Evolutionary conservation across 495 filamentous ascomycete genomes (phyloP).

Genomic region (Clohesyomyces aquaticus): DNA sequence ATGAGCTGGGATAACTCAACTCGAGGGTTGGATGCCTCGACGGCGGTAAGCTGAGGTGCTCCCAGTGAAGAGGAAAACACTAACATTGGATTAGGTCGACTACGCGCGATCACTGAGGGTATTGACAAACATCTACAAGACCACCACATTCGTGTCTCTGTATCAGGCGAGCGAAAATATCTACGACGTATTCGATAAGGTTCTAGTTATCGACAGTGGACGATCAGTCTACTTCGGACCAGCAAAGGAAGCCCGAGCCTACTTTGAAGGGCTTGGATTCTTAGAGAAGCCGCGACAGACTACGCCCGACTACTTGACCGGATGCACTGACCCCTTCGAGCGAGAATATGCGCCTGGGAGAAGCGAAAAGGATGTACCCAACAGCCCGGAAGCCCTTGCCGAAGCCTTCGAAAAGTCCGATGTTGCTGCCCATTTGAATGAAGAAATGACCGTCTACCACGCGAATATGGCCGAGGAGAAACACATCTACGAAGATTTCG

Average conservation of each 20-base stretch:
- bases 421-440: conserved; percentile 57
- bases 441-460: conserved; percentile 72
- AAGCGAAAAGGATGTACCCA: conserved; percentile 65
- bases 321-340: conserved; percentile 81
- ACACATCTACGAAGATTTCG: conserved; percentile 72
- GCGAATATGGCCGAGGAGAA: conserved; percentile 62
- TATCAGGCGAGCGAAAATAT: conserved; percentile 87
- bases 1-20: conserved; percentile 85
- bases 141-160: conserved; percentile 76
- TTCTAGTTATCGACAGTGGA: conserved; percentile 79
- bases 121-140: conserved; percentile 78
- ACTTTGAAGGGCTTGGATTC: conserved; percentile 84
- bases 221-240: conserved; percentile 82
- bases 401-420: conserved; percentile 70
- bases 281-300: conserved; percentile 78
- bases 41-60: too few relatives aligned
- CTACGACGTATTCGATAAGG: conserved; percentile 85
- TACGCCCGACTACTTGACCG: conserved; percentile 83
- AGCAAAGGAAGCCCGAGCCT: conserved; percentile 65
- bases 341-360: conserved; percentile 71
- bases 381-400: conserved; percentile 64
- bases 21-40: conserved; percentile 80
- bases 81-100: too few relatives aligned
- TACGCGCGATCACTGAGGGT: conserved; percentile 73
- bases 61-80: too few relatives aligned